phyloP scores from a whole-genome alignment of 495 filamentous ascomycete genomes.

The Podospora bellae-mahoneyi region DNA sequence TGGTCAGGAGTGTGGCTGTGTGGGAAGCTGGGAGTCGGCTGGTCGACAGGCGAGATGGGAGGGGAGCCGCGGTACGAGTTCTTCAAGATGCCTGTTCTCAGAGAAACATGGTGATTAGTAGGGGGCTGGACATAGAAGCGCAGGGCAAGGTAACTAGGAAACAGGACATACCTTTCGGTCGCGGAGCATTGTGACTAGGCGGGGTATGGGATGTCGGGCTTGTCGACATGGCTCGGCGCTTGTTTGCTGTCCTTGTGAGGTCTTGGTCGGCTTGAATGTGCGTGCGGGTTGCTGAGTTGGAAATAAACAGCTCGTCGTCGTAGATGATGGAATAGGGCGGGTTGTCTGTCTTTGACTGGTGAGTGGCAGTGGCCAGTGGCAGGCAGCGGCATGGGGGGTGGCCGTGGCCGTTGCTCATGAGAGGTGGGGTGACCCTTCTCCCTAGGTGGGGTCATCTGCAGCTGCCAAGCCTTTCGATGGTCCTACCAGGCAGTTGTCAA shows the following conservation, averaged over 20 bases:
- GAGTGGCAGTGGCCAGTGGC: not conserved
- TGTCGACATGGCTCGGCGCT: conserved; percentile 15
- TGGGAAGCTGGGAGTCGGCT: conserved; percentile 32
- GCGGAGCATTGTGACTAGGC: conserved; percentile 50
- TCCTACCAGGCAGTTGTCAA: too few relatives aligned
- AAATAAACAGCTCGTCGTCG: not conserved
- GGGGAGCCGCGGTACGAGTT: conserved; percentile 68
- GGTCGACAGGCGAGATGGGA: conserved; percentile 43
- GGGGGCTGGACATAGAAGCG: not conserved
- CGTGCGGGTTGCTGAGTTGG: not conserved
- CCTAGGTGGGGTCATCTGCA: not conserved
- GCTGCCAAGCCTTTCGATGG: too few relatives aligned
- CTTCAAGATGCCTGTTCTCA: conserved; percentile 82
- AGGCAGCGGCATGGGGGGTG: not conserved
- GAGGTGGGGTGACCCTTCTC: not conserved
- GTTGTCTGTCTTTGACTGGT: not conserved
- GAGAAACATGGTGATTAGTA: not conserved
- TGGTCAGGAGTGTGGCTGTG: conserved; percentile 34
- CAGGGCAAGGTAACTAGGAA: not conserved
- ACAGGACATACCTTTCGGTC: conserved; percentile 67
- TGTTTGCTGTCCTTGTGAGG: not conserved
- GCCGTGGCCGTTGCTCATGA: not conserved
- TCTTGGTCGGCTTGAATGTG: not conserved
- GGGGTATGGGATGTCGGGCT: conserved; percentile 40
- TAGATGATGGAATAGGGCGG: too few relatives aligned